Conservation (phyloP, 2,329 filamentous ascomycete genomes). For the Mariannaea elegans region DNA sequence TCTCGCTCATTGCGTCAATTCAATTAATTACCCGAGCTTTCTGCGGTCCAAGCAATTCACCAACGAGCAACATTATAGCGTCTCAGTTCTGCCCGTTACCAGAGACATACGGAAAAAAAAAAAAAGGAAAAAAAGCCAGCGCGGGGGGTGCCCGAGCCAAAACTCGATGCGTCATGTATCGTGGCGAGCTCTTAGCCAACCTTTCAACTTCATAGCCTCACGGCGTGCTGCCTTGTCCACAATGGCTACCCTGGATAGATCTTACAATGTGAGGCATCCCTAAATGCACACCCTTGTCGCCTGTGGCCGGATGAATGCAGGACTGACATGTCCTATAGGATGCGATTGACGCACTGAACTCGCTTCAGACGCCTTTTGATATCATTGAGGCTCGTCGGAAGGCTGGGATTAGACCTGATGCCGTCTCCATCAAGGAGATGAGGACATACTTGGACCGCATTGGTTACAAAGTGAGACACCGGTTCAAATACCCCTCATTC, state of each 20-base stretch:
- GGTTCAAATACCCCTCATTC: background rate
- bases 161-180: constrained; percentile 47
- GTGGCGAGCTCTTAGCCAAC: constrained; percentile 37
- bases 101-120: background rate
- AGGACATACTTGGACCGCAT: constrained; percentile 78
- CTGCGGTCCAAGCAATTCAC: constrained; percentile 27
- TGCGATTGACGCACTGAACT: constrained; percentile 86
- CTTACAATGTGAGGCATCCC: constrained; percentile 46
- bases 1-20: constrained; percentile 12
- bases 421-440: constrained; percentile 79
- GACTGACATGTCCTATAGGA: constrained; percentile 64
- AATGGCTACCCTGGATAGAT: constrained; percentile 43
- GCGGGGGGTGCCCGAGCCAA: constrained; percentile 1
- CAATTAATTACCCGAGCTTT: constrained; percentile 42
- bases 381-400: constrained; percentile 81
- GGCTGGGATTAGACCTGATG: constrained; percentile 76
- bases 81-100: constrained; percentile 1
- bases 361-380: constrained; percentile 87
- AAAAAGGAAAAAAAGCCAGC: background rate
- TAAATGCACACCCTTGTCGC: background rate
- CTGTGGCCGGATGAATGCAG: background rate
- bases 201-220: constrained; percentile 29
- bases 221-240: constrained; percentile 29
- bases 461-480: constrained; percentile 71
- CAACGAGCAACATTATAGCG: constrained; percentile 15